Percentiles rank a stretch among this genome's conserved stretches.
These are phyloP conservation scores for Dianthus caryophyllus DNA, from an alignment of 148 eudicot genomes.

Conservation along the genomic window DNA sequence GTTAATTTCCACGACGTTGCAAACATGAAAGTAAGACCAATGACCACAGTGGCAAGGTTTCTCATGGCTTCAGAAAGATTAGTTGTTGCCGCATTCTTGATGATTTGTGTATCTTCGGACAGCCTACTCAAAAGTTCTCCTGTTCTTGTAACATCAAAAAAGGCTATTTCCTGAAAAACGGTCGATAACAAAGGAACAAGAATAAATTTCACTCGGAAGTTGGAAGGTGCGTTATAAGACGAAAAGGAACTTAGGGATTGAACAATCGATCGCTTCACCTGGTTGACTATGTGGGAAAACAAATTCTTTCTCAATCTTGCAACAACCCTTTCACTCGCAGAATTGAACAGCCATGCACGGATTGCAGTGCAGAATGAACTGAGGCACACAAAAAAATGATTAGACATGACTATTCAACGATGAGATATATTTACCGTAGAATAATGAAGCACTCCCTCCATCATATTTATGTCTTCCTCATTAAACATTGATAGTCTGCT, in stretches of 20 bases:
- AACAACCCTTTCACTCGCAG: conserved; percentile 93
- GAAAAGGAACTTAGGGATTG: neutral
- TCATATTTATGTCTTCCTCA: too few relatives aligned
- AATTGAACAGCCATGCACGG: conserved; percentile 78
- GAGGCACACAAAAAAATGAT: conserved; percentile 22
- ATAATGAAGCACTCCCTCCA: too few relatives aligned
- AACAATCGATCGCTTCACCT: conserved; percentile 33
- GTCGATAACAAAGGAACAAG: conserved; percentile 1
- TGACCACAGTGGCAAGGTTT: conserved; percentile 62
- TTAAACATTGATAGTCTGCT: too few relatives aligned
- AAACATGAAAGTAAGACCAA: conserved; percentile 87
- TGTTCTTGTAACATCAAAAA: conserved; percentile 84
- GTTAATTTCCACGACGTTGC: conserved; percentile 88
- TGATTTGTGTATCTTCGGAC: conserved; percentile 90
- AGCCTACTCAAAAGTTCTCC: conserved; percentile 92
- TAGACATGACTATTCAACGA: neutral
- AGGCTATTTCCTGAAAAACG: conserved; percentile 74
- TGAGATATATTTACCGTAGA: too few relatives aligned
- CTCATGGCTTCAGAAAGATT: conserved; percentile 84
- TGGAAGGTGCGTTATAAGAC: neutral
- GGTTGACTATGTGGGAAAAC: conserved; percentile 69
- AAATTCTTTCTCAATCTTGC: conserved; percentile 74
- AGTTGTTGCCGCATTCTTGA: conserved; percentile 91
- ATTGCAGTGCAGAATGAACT: conserved; percentile 78
- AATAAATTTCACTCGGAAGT: conserved; percentile 3